phyloP scores from a whole-genome alignment of 2,329 filamentous ascomycete genomes.

The Ophiostoma ulmi region DNA sequence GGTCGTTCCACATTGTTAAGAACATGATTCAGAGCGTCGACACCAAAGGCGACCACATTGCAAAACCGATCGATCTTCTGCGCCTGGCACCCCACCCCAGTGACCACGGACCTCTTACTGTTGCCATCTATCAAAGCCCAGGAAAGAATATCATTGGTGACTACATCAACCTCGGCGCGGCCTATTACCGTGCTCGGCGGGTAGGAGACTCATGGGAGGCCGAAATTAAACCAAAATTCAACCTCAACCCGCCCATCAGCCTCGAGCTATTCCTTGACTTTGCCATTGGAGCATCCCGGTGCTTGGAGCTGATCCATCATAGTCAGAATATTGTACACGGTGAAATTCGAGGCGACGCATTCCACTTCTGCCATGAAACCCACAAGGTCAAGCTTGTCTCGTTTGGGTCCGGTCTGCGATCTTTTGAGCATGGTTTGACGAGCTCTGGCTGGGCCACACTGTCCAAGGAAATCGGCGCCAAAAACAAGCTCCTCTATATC shows the following conservation, averaged over 20 bases:
- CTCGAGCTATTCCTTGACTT: conserved; percentile 81
- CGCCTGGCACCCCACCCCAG: conserved; percentile 62
- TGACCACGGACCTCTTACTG: conserved; percentile 66
- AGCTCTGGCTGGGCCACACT: conserved; percentile 82
- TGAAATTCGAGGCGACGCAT: conserved; percentile 84
- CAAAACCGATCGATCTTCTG: conserved; percentile 73
- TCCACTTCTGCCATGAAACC: conserved; percentile 72
- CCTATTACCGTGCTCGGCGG: conserved; percentile 57
- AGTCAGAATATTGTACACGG: conserved; percentile 81
- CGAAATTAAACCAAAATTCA: conserved; percentile 39
- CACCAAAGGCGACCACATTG: conserved; percentile 68
- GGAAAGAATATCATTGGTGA: conserved; percentile 68
- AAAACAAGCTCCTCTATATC: conserved; percentile 85
- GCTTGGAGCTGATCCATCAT: conserved; percentile 86
- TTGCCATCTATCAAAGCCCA: conserved; percentile 74
- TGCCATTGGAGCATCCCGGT: conserved; percentile 80
- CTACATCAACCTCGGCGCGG: conserved; percentile 71
- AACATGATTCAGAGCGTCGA: conserved; percentile 66
- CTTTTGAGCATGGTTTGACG: conserved; percentile 83
- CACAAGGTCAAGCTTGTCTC: conserved; percentile 73
- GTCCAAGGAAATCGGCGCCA: conserved; percentile 77
- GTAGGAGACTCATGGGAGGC: conserved; percentile 48
- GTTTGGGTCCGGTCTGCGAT: conserved; percentile 78
- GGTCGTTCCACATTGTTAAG: conserved; percentile 79
- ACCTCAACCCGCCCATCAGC: conserved; percentile 57